Base-by-base conservation (phyloP, 2,329 filamentous ascomycete genomes). In the Atkinsonella texensis region DNA sequence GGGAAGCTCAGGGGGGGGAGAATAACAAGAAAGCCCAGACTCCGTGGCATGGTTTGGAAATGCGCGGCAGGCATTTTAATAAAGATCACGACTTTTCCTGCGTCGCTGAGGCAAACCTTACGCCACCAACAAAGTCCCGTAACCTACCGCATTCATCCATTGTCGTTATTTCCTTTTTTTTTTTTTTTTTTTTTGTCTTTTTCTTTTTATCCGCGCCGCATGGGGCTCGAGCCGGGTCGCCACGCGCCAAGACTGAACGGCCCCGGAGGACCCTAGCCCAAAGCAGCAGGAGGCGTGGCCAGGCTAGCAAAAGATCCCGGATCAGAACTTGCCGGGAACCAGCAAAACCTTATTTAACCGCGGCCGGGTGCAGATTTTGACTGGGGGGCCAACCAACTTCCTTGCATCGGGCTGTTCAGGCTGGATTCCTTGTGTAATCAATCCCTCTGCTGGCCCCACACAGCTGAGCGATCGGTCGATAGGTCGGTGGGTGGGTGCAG, bases 231-330 rank as follows among this genome's bases (percentile, higher is more conserved):
- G 38, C 20, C n/a, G 39, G 28, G 49, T 42, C 47, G 50, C 46
- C 50, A 52, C 50, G 15, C 15, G 45, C 50, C 43, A 52, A 41
- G 40, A 38, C 49, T 42, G 33, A 17, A 32, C 38, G 15, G 47
- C 44, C 50, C 50, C 51, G 52, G 52, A 48, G 48, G 20, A 47
- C 23, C 38, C 31, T 11, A 38, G 11, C 52, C 52, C 39, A 45
- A 51, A 48, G 8, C 41, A 33, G 49, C 31, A 48, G 48, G 31
- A 35, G 12, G 20, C 20, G 20, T 8, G 43, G 43, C 48, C 48
- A 38, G 38, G 33, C 38, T 38, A 17, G 38, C 52, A 53, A 53
- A 53, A 53, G 48, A 53, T 53, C 52, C 52, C 47, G 31, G 49
- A 3, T 18, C 43, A 23, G 35, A 18, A 23, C 17, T 23, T 46